Evolutionary conservation across 2,329 filamentous ascomycete species (phyloP), one percentile per base, ranked within the genome.

Genomic region (Aspergillus sp.): DNA sequence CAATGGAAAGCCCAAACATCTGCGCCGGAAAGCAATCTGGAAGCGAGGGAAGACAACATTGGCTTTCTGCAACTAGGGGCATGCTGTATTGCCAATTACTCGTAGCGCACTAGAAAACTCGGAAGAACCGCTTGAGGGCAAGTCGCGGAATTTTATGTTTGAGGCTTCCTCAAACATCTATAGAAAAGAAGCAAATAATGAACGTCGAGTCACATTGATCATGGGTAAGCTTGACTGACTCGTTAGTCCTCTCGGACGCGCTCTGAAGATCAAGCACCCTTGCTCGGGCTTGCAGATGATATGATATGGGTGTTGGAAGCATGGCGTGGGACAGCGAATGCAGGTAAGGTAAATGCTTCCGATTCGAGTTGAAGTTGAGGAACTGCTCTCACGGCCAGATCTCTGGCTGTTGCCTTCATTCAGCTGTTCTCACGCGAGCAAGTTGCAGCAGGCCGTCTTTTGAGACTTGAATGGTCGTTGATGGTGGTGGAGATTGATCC

Each of bases 41-140:
- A 64, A 53, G 60, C 61, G 57, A 64, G 64, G 65, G 60, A 54
- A 58, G 45, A 45, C 41, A 61, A 49, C n/a, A 57, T 60, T 43
- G 28, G 51, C 59, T 31, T 50, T 57, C 41, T 51, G 55, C 53
- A 50, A 61, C 63, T 65, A 65, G 62, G 64, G 64, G 62, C 31
- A 54, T 17, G 51, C 54, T 56, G 60, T 62, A 41, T 41, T 41
- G 34, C 34, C 58, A 59, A 57, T 41, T 56, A 57, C 38, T 55
- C 38, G 25, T 23, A 48, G 22, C 30, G 15, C 13, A 41, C 34
- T 41, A 41, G 15, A 41, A 15, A 15, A 6, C 34, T 13, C 25
- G 5, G 34, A 41, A 41, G 34, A 41, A 41, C 34, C 34, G 11
- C 34, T 41, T 41, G 34, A 41, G 11, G 34, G 13, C 34, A 41